Base-by-base conservation (phyloP, 1,284 basidiomycete species). In the Ganoderma meredithae region DNA sequence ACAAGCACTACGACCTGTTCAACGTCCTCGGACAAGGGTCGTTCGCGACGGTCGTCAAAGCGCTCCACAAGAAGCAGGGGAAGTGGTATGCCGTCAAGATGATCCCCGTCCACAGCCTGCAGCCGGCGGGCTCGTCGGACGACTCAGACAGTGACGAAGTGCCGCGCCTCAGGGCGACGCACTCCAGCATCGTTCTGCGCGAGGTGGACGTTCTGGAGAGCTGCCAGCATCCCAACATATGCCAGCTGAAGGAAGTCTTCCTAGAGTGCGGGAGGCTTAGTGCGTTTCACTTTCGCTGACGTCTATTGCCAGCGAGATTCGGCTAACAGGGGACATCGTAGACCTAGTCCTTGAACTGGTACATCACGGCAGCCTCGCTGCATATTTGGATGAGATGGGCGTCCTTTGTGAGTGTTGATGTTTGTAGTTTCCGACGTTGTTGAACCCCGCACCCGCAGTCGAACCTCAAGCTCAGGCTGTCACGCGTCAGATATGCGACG, bases 211-310 rank as follows among this genome's bases (percentile, higher is more conserved):
- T 97, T 70, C 86, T 96, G 77, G 86, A 91, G 74, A 81, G 81
- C 19, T 82, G 97, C 49, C 82, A 90, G 64, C 95, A 97, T 75
- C 88, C 87, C 3, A 94, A 96, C 75, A 94, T 97, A 58, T 95
- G 94, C 73, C 84, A 88, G 64, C 84, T 96, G 40, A 88, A 93
- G 69, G 94, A 97, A 72, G 89, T 89, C n/a, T 96, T 93, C 75
- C 83, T 85, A 62, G 82, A 87, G 63, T 86, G 86, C 8, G 85
- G 83, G 43, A 83, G 88, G 68, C 91, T 97, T 71, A 92, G 91
- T 92, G 70, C 69, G 86, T 78, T 9, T 10, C 6, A 3, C 17
- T 33, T 40, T 19, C 22, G 4, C 9, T 36, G 55, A 33, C 31
- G 36, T 3, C 36, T 2, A 15, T 5, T 10, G 17, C 2, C 10